Evolutionary conservation across 2,329 filamentous ascomycete species (phyloP), one percentile per base, ranked within the genome.

Genomic region (Xylariaceae sp.): DNA sequence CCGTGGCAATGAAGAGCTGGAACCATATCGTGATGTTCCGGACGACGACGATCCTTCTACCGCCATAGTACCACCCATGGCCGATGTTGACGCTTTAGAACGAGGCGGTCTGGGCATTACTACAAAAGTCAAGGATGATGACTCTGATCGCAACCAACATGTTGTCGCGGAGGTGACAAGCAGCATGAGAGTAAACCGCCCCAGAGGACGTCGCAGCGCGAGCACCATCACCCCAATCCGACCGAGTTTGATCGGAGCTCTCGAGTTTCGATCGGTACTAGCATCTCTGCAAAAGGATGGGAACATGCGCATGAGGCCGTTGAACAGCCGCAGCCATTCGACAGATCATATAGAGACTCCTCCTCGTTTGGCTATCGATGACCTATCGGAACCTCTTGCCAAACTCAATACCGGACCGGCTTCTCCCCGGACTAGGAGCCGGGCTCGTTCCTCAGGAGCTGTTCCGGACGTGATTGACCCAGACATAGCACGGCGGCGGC

Each of bases 261-360:
- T 99, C 59, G 94, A 99, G 74, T 99, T 99, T 68, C 84, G 92
- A 67, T 93, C 93, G 2, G 88, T 96, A 2, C 78, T 99, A 51
- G 88, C 90, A n/a, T 92, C 92, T 2, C 76, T 99, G 58, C 87
- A 95, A 68, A 89, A 87, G 64, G 89, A 91, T 58, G 85, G 89
- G 69, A 94, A 90, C 64, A 83, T 89, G 30, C 85, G 87, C 66
- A 82, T 88, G 15, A 83, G 86, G 49, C 83, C 86, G 1, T 86
- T 96, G 61, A 81, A 86, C 64, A 75, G 85, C 23, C 82, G 88
- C 61, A 84, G 87, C 67, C 88, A 88, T 69, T 89, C 88, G 0
- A 86, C 89, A 62, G 84, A 87, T 75, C 79, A 50, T 47, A 54
- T 68, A 30, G 63, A 56, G 13, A 23, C 34, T 41, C 55, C 34